These are phyloP conservation scores for Achaetomium macrosporum DNA, from an alignment of 2,329 filamentous ascomycete species.

Conservation along the genomic window DNA sequence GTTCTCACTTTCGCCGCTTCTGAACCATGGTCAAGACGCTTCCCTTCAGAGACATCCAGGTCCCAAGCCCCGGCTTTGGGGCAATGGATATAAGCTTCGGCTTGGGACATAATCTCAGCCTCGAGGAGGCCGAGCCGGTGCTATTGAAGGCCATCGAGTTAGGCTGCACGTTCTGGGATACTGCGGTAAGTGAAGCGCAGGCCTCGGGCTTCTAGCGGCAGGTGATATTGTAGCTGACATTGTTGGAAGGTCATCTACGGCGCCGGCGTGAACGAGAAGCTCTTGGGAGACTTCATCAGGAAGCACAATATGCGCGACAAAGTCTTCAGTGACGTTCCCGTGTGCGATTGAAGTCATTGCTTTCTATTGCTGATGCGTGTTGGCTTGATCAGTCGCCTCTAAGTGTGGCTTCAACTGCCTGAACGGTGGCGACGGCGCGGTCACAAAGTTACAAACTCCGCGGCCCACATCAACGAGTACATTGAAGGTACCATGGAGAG, in stretches of 20 bases:
- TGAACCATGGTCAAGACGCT: too few relatives aligned
- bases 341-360: not conserved
- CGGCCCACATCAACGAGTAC: slow-evolving; percentile 1
- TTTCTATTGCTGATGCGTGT: not conserved
- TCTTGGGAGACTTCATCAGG: slow-evolving; percentile 4
- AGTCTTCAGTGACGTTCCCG: not conserved
- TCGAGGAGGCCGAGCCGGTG: too few relatives aligned
- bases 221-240: not conserved
- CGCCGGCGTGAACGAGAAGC: slow-evolving; percentile 1
- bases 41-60: too few relatives aligned
- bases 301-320: slow-evolving; percentile 6
- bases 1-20: too few relatives aligned
- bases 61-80: too few relatives aligned
- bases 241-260: not conserved
- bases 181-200: not conserved
- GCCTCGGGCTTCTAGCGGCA: not conserved
- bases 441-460: not conserved
- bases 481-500: slow-evolving; percentile 5
- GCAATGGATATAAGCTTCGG: too few relatives aligned
- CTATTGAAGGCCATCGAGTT: not conserved
- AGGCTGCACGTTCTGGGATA: slow-evolving; percentile 6
- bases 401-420: slow-evolving; percentile 1
- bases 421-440: not conserved
- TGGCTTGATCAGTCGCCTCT: slow-evolving; percentile 1
- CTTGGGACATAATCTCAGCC: too few relatives aligned